These are phyloP conservation scores for Keithomyces neogunnii DNA, from an alignment of 2,329 filamentous ascomycete species.

Conservation along the genomic window DNA sequence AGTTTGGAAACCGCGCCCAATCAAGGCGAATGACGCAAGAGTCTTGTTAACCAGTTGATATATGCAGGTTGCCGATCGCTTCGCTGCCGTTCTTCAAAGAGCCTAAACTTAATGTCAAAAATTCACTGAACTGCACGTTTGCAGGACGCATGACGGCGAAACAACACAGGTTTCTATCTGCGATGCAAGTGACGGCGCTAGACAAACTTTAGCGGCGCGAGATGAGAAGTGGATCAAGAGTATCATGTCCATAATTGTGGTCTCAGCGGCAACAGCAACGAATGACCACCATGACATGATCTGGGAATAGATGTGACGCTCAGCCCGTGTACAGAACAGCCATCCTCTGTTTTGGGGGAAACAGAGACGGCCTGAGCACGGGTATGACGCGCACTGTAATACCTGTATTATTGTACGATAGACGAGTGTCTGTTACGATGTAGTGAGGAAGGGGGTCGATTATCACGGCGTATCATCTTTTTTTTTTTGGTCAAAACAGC, in stretches of 20 bases:
- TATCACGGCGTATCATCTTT: conserved; percentile 13
- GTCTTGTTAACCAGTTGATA: conserved; percentile 5
- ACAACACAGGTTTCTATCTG: background rate
- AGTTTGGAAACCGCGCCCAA: conserved; percentile 13
- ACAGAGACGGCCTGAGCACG: conserved; percentile 7
- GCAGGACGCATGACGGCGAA: background rate
- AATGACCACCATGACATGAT: background rate
- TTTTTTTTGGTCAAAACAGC: conserved; percentile 6
- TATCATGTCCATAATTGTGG: background rate
- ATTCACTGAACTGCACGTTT: background rate
- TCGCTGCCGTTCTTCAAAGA: conserved; percentile 26
- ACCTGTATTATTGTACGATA: conserved; percentile 30
- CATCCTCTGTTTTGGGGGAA: conserved; percentile 18
- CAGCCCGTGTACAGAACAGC: background rate
- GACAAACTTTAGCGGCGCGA: background rate
- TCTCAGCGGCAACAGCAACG: background rate
- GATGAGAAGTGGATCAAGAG: background rate
- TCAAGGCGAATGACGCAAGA: background rate
- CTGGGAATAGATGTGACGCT: conserved; percentile 11
- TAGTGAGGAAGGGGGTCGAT: conserved; percentile 5
- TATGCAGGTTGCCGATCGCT: conserved; percentile 28
- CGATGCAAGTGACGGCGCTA: background rate
- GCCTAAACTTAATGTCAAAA: conserved; percentile 12
- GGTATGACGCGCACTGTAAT: conserved; percentile 20
- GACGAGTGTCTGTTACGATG: conserved; percentile 17